phyloP scores from a whole-genome alignment of 2,329 filamentous ascomycete species.

The Emericellopsis cladophorae region DNA sequence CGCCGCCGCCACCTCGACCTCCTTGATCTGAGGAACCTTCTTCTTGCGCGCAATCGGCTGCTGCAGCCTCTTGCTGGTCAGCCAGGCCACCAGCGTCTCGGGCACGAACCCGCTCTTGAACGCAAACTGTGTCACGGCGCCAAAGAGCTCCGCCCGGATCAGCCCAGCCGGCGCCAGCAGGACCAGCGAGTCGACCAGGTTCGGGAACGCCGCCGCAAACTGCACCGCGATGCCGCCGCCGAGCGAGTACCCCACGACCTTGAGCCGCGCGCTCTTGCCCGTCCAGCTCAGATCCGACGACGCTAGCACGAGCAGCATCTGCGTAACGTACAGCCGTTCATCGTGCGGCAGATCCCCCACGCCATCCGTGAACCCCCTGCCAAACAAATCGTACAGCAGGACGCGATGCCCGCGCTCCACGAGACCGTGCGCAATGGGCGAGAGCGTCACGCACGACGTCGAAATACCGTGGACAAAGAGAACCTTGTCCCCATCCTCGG shows the following conservation, averaged over 20 bases:
- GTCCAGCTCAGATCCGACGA: constrained; percentile 62
- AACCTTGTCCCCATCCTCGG: constrained; percentile 58
- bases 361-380: constrained; percentile 53
- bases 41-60: constrained; percentile 30
- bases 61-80: constrained; percentile 35
- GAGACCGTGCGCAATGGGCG: constrained; percentile 52
- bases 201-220: constrained; percentile 62
- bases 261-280: constrained; percentile 37
- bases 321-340: constrained; percentile 57
- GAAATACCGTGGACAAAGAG: constrained; percentile 75
- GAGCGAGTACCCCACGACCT: constrained; percentile 67
- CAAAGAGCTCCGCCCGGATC: constrained; percentile 44
- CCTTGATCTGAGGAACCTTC: constrained; percentile 8
- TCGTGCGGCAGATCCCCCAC: constrained; percentile 59
- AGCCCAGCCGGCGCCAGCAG: constrained; percentile 72
- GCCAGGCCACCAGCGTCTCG: constrained; percentile 31
- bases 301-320: constrained; percentile 57
- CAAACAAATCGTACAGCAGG: constrained; percentile 67
- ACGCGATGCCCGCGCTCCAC: constrained; percentile 62
- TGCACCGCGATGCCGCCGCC: constrained; percentile 67
- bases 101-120: constrained; percentile 44
- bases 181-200: constrained; percentile 55
- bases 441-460: constrained; percentile 65
- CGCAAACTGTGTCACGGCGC: constrained; percentile 31
- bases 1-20: constrained; percentile 22